phyloP scores from a whole-genome alignment of 2,329 filamentous ascomycete genomes.

The Talaromyces funiculosus region DNA sequence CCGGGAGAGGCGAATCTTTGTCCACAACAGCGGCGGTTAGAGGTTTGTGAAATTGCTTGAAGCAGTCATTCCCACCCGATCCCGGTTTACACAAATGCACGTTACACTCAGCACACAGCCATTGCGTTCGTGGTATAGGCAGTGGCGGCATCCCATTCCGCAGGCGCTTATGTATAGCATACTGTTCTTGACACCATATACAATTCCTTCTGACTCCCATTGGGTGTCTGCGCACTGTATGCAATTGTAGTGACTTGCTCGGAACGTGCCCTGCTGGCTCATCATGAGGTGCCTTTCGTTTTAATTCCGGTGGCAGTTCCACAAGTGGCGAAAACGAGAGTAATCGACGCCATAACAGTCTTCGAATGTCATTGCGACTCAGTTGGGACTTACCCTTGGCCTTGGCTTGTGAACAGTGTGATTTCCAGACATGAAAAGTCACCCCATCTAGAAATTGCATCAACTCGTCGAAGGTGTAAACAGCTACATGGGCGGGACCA shows the following conservation, averaged over 20 bases:
- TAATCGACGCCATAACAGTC: not conserved
- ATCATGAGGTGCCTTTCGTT: not conserved
- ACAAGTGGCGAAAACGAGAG: not conserved
- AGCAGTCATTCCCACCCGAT: not conserved
- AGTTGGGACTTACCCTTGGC: not conserved
- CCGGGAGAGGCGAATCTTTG: not conserved
- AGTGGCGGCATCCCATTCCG: not conserved
- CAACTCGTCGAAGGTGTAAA: not conserved
- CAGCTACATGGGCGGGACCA: not conserved
- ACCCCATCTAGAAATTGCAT: not conserved
- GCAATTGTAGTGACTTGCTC: not conserved
- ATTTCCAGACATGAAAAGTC: not conserved
- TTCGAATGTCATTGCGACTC: not conserved
- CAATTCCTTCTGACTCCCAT: not conserved
- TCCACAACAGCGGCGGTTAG: not conserved
- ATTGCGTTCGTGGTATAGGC: not conserved
- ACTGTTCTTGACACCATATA: not conserved
- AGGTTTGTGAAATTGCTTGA: not conserved
- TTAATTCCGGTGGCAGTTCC: not conserved
- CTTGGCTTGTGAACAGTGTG: not conserved
- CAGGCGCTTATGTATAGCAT: not conserved
- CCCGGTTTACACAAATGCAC: not conserved
- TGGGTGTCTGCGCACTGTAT: not conserved
- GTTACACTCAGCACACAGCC: not conserved
- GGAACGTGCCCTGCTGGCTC: not conserved